Conservation (phyloP, 106 monocot genomes). For the Phalaenopsis aphrodite region DNA sequence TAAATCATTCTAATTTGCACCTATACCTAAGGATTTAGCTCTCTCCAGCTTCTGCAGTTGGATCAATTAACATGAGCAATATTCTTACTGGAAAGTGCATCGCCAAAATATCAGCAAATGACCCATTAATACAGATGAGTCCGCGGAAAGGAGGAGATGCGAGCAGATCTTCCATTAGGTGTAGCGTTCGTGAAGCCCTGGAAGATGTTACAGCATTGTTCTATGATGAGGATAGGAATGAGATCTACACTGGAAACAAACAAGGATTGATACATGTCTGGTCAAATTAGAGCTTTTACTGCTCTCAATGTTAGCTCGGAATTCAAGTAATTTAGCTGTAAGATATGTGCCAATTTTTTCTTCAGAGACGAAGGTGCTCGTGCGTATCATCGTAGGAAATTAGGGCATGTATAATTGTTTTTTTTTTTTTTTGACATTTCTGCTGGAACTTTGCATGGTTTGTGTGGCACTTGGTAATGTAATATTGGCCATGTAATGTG, state of each 20-base stretch:
- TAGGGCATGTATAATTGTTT: conserved; percentile 5
- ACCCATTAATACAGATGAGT: conserved; percentile 23
- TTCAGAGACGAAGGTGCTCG: neutral
- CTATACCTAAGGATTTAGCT: too few relatives aligned
- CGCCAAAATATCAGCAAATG: conserved; percentile 33
- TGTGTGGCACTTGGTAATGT: neutral
- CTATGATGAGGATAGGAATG: conserved; percentile 78
- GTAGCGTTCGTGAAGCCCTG: conserved; percentile 33
- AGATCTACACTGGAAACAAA: conserved; percentile 74
- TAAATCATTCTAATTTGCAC: too few relatives aligned
- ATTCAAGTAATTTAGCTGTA: conserved; percentile 4
- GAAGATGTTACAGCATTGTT: conserved; percentile 68
- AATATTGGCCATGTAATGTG: neutral
- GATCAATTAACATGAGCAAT: conserved; percentile 72
- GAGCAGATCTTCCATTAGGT: conserved; percentile 23
- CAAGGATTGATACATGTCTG: conserved; percentile 70
- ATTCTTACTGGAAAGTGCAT: conserved; percentile 30
- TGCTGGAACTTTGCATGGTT: neutral
- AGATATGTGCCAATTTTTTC: neutral
- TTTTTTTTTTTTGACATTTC: neutral
- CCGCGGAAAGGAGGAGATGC: conserved; percentile 22
- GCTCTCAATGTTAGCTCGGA: neutral
- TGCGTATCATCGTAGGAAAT: neutral
- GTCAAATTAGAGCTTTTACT: conserved; percentile 37
- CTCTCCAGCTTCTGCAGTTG: conserved; percentile 17